These are phyloP conservation scores for Polyporus arcularius DNA, from an alignment of 768 basidiomycete species.

Conservation along the genomic window DNA sequence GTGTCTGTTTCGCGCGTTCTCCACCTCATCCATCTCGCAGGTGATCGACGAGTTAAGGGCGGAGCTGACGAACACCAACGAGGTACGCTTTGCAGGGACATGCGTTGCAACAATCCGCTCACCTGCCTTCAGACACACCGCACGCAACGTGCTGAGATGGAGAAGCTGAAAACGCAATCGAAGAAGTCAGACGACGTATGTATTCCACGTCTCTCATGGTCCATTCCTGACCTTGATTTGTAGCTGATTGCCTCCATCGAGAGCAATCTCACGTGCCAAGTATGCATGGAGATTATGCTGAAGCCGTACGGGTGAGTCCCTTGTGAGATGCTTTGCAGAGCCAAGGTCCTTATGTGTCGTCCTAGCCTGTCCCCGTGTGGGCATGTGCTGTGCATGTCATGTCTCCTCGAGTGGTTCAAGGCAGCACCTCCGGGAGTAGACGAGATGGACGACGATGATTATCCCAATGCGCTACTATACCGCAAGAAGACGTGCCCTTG, in stretches of 20 bases:
- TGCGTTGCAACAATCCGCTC: not conserved
- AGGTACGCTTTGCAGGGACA: slow-evolving; percentile 17
- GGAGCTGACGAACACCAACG: slow-evolving; percentile 21
- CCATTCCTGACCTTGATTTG: not conserved
- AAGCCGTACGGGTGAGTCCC: slow-evolving; percentile 66
- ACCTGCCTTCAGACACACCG: slow-evolving; percentile 19
- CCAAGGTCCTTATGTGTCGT: not conserved
- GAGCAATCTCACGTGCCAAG: slow-evolving; percentile 66
- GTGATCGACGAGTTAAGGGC: slow-evolving; percentile 30
- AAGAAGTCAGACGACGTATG: slow-evolving; percentile 61
- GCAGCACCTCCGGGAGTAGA: slow-evolving; percentile 55
- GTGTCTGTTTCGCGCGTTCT: too few relatives aligned
- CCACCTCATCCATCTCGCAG: not conserved
- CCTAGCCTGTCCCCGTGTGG: slow-evolving; percentile 72
- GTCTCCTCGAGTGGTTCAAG: slow-evolving; percentile 79
- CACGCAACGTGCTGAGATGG: slow-evolving; percentile 48
- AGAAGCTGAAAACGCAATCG: slow-evolving; percentile 53
- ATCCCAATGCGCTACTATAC: slow-evolving; percentile 48
- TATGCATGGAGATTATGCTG: slow-evolving; percentile 70
- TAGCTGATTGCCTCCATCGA: slow-evolving; percentile 58
- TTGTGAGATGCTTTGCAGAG: not conserved
- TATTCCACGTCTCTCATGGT: not conserved
- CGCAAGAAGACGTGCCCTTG: slow-evolving; percentile 74
- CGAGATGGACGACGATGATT: slow-evolving; percentile 44
- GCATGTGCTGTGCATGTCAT: slow-evolving; percentile 71